Base-by-base conservation (phyloP, 495 filamentous ascomycete genomes). In the Halenospora varia region DNA sequence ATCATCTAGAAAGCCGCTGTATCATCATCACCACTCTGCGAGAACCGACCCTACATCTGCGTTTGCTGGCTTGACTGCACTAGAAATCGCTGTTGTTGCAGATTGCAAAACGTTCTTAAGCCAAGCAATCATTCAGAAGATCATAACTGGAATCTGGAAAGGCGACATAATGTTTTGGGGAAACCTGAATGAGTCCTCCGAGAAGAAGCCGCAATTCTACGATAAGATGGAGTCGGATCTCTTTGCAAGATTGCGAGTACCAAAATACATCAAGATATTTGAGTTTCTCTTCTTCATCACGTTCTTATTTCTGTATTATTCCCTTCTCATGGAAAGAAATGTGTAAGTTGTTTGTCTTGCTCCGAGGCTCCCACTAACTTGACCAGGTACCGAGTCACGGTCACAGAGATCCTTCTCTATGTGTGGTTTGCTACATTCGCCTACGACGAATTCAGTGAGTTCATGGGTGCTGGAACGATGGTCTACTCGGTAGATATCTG, bases 101-200 rank as follows among this genome's bases (percentile, higher is more conserved):
- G 82, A 88, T 60, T 90, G 92, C 22, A 97, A 96, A 71, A 87
- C 87, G 25, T 97, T 96, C 62, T 79, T 96, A 13, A 89, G 89
- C 68, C 92, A 96, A 68, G 77, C 77, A 50, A 80, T 91, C 8
- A 87, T 97, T 25, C 93, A 97, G 64, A 88, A 86, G 60, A 87
- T 96, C 55, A 85, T 96, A 44, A 85, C 90, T 54, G 88, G 88
- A 44, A 92, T 96, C 53, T 96, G 93, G 93, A 85, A 85, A 46
- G 93, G 92, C 19, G 84, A 92, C 55, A 96, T 97, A 57, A 85
- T 92, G 17, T 96, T 96, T 66, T 97, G 92, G 92, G 87, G 96
- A 59, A 83, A 76, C 39, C 72, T 97, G 25, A 87, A 84, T 24
- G 83, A 90, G 17, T 75, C 89, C 62, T 85, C 89, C 0, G 83